These are phyloP conservation scores for Wickerhamia fluorescens DNA, from an alignment of 805 yeast genomes.

Conservation along the genomic window DNA sequence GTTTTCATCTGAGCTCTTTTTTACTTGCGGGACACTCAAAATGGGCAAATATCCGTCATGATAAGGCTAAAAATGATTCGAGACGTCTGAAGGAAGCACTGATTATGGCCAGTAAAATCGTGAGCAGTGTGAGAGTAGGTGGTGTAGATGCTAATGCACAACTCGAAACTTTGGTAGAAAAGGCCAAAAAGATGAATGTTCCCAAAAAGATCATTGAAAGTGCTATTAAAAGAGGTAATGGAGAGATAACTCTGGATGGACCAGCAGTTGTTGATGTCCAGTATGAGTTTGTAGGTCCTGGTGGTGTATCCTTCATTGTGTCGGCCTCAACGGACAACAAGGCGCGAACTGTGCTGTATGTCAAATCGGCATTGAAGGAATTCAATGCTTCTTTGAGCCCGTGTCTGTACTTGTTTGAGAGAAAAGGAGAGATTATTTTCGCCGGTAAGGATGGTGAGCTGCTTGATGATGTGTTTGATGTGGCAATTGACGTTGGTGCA, in stretches of 20 bases:
- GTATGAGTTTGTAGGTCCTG: conserved; percentile 91
- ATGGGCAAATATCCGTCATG: conserved; percentile 94
- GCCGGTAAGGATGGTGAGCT: conserved; percentile 30
- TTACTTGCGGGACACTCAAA: conserved; percentile 78
- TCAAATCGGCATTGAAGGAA: conserved; percentile 69
- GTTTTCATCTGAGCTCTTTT: too few species aligned
- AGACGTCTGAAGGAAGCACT: conserved; percentile 62
- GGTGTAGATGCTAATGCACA: conserved; percentile 58
- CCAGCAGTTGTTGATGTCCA: conserved; percentile 40
- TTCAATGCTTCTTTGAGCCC: conserved; percentile 69
- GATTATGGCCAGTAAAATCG: conserved; percentile 65
- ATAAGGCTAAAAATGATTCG: conserved; percentile 88
- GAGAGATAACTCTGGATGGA: conserved; percentile 45
- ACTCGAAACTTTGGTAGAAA: conserved; percentile 69
- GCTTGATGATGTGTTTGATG: conserved; percentile 68
- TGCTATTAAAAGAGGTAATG: conserved; percentile 82
- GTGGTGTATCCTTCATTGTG: conserved; percentile 78
- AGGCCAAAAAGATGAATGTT: conserved; percentile 69
- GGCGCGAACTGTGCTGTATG: conserved; percentile 68
- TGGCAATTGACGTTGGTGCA: conserved; percentile 68
- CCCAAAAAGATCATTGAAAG: conserved; percentile 80
- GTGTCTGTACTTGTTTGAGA: conserved; percentile 68
- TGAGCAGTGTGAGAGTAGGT: conserved; percentile 67
- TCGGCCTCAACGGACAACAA: conserved; percentile 89
- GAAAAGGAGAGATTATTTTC: conserved; percentile 65